These are phyloP conservation scores for Syncephalis plumigaleata DNA, from an alignment of 371 early-diverging fungal species.

Conservation along the genomic window DNA sequence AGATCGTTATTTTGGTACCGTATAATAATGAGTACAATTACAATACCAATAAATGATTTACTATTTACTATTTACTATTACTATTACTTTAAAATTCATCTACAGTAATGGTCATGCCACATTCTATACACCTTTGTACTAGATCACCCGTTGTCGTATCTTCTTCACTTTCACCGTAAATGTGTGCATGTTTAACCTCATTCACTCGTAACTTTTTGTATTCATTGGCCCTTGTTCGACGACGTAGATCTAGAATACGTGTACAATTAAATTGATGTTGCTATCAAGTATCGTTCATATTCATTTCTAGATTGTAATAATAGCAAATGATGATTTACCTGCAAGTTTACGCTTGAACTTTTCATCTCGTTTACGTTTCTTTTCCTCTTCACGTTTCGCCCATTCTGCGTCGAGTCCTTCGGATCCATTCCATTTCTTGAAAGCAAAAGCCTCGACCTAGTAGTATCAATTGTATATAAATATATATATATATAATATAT, in stretches of 20 bases:
- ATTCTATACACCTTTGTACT: slow-evolving; percentile 33
- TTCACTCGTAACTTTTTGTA: slow-evolving; percentile 37
- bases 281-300: background rate
- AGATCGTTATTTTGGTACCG: slow-evolving; percentile 1
- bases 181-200: slow-evolving; percentile 37
- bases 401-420: slow-evolving; percentile 81
- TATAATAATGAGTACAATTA: background rate
- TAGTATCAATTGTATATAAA: background rate
- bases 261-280: background rate
- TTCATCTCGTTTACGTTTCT: slow-evolving; percentile 61
- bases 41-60: too few relatives aligned
- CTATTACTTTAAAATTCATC: slow-evolving; percentile 46
- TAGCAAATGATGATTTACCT: slow-evolving; percentile 13
- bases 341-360: slow-evolving; percentile 63
- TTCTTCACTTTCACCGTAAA: slow-evolving; percentile 25
- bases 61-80: too few relatives aligned
- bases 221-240: slow-evolving; percentile 55
- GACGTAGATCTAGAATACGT: slow-evolving; percentile 36
- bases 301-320: too few relatives aligned
- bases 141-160: slow-evolving; percentile 19
- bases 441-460: slow-evolving; percentile 79
- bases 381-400: slow-evolving; percentile 62
- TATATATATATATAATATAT: background rate
- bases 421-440: slow-evolving; percentile 80
- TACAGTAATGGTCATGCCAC: slow-evolving; percentile 43